Conservation (phyloP, 2,329 filamentous ascomycete species). For the Xylaria sp. region DNA sequence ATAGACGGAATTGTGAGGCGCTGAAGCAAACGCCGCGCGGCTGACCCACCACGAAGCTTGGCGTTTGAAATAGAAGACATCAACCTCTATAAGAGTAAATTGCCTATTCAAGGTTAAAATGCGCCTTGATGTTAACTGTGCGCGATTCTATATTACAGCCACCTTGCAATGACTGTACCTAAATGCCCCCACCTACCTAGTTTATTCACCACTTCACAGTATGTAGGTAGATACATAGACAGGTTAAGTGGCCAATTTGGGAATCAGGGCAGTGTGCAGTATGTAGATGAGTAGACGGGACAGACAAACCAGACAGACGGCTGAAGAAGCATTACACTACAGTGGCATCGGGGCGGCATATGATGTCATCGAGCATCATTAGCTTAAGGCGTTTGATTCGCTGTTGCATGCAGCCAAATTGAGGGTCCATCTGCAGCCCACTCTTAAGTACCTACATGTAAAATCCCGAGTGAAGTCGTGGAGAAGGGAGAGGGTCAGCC, state of each 20-base stretch:
- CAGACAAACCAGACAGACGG: background rate
- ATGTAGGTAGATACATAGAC: background rate
- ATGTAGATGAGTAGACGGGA: too few relatives aligned
- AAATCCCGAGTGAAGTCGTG: conserved; percentile 13
- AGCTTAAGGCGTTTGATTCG: conserved; percentile 1
- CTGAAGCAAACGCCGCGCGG: conserved; percentile 4
- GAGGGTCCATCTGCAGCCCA: conserved; percentile 13
- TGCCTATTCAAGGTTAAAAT: conserved; percentile 8
- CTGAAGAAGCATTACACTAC: background rate
- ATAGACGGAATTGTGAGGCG: background rate
- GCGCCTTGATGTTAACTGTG: background rate
- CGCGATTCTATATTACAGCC: background rate
- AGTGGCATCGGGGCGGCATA: background rate
- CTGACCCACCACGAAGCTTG: conserved; percentile 5
- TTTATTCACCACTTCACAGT: background rate
- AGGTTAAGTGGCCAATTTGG: background rate
- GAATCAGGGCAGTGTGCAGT: background rate
- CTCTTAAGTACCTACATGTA: background rate
- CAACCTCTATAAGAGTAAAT: background rate
- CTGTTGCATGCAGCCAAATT: background rate
- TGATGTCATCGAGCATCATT: conserved; percentile 13
- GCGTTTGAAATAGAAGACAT: background rate
- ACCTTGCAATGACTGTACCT: background rate
- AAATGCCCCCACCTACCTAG: too few relatives aligned
- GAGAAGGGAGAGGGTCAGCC: background rate